phyloP scores from a whole-genome alignment of 371 early-diverging fungal species.

The Saksenaea vasiformis region DNA sequence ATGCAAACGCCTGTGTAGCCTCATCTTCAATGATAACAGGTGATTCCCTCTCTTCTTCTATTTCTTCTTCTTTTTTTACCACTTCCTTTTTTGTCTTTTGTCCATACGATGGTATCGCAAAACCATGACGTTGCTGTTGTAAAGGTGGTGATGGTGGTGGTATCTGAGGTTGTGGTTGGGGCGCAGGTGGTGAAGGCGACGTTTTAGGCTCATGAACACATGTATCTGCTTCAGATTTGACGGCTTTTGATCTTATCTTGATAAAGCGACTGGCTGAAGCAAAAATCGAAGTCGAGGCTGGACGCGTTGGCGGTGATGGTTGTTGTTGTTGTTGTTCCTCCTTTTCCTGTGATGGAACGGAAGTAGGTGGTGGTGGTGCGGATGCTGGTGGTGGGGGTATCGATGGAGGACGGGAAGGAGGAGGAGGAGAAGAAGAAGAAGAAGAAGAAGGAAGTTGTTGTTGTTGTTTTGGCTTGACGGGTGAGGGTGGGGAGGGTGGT shows the following conservation, averaged over 20 bases:
- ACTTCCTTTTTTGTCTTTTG: conserved; percentile 6
- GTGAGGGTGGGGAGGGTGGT: conserved; percentile 10
- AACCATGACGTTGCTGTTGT: not conserved
- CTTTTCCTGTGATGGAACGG: not conserved
- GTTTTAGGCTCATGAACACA: not conserved
- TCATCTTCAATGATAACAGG: conserved; percentile 38
- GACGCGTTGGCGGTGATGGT: conserved; percentile 15
- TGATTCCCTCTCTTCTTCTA: conserved; percentile 11
- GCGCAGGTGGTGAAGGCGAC: conserved; percentile 1
- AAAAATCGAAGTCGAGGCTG: conserved; percentile 20
- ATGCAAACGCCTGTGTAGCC: conserved; percentile 47
- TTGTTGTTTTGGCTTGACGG: not conserved
- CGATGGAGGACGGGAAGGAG: not conserved
- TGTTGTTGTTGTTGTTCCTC: not conserved
- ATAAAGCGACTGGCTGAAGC: conserved; percentile 19
- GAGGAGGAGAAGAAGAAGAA: not conserved
- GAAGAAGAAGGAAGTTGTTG: not conserved
- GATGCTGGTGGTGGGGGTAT: not conserved
- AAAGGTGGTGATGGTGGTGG: conserved; percentile 4
- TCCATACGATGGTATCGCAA: not conserved
- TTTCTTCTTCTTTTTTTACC: conserved; percentile 19
- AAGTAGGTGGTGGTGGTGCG: conserved; percentile 5
- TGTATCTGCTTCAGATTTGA: conserved; percentile 4
- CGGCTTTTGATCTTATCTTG: conserved; percentile 6
- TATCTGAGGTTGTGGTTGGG: not conserved